phyloP scores from a whole-genome alignment of 2,329 filamentous ascomycete species.

The Nigrograna mackinnonii region DNA sequence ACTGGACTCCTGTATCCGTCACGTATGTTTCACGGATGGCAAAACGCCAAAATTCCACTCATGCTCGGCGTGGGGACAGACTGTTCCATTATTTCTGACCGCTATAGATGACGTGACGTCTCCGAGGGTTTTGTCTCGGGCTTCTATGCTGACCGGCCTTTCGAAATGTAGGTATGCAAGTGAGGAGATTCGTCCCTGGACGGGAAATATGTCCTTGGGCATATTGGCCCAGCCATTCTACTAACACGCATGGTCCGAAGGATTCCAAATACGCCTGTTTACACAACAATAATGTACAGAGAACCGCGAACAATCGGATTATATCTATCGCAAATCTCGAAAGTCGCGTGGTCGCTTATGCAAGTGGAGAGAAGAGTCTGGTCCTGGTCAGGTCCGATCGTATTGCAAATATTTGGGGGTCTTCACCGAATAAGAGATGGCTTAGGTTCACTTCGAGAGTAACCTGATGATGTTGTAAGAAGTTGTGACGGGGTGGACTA shows the following conservation, averaged over 20 bases:
- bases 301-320: constrained; percentile 14
- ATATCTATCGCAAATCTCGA: neutral
- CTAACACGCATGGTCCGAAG: constrained; percentile 3
- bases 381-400: constrained; percentile 18
- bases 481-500: neutral
- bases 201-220: too few species aligned
- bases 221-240: too few species aligned
- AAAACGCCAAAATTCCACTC: too few species aligned
- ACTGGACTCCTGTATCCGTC: too few species aligned
- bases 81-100: too few species aligned
- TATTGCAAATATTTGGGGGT: neutral
- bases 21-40: too few species aligned
- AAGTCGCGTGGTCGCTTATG: constrained; percentile 18
- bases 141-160: too few species aligned
- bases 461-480: constrained; percentile 61
- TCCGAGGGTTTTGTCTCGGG: too few species aligned
- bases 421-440: constrained; percentile 74
- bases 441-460: constrained; percentile 90
- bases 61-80: too few species aligned
- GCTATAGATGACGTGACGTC: too few species aligned
- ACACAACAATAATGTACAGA: constrained; percentile 33
- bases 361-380: constrained; percentile 44
- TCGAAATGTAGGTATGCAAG: too few species aligned
- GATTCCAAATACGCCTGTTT: constrained; percentile 28
- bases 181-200: too few species aligned